These are phyloP conservation scores for Pisolithus orientalis DNA, from an alignment of 768 basidiomycete species.

Conservation along the genomic window DNA sequence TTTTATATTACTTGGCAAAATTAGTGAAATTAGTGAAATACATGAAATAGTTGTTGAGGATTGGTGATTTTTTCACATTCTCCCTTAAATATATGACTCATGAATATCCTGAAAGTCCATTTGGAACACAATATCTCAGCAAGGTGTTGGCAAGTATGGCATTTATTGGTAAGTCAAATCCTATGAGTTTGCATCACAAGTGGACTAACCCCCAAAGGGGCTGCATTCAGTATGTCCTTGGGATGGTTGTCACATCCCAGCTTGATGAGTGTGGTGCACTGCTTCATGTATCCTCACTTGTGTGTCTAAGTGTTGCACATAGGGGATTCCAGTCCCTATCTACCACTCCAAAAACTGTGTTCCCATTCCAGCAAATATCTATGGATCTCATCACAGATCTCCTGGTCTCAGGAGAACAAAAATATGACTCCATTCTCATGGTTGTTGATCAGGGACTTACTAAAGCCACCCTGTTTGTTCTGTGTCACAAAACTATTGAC, in stretches of 20 bases:
- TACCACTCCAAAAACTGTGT: conserved; percentile 13
- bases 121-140: conserved; percentile 52
- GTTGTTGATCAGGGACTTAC: too few relatives aligned
- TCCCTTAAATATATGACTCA: conserved; percentile 25
- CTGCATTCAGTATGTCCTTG: conserved; percentile 84
- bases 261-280: conserved; percentile 78
- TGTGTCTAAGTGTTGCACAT: conserved; percentile 10
- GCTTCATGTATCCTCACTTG: background rate
- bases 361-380: too few relatives aligned
- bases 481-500: too few relatives aligned
- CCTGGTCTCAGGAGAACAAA: conserved; percentile 50
- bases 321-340: conserved; percentile 81
- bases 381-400: conserved; percentile 19
- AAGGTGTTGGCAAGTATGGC: conserved; percentile 58
- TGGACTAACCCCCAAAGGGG: conserved; percentile 70
- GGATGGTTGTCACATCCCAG: conserved; percentile 82
- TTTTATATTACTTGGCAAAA: too few relatives aligned
- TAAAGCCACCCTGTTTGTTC: too few relatives aligned
- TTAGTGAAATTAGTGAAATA: too few relatives aligned
- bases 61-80: too few relatives aligned
- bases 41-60: too few relatives aligned
- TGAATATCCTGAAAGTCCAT: conserved; percentile 55
- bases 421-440: too few relatives aligned
- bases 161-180: conserved; percentile 76
- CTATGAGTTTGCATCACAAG: conserved; percentile 58